phyloP scores from a whole-genome alignment of 2,329 filamentous ascomycete species.

The Ramularia endophylla region DNA sequence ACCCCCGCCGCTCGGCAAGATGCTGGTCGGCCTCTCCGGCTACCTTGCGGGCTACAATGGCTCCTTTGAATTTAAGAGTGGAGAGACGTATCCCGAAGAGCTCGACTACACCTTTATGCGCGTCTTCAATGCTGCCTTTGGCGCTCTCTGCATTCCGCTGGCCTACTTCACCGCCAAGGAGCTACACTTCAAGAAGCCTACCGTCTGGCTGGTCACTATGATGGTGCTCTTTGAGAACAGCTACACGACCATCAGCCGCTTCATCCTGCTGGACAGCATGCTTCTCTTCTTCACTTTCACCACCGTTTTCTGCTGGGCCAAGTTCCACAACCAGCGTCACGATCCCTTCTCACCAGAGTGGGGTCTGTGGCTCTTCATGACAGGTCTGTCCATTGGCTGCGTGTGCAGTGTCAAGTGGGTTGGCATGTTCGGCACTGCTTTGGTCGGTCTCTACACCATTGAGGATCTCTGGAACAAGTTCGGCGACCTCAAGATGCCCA shows the following conservation, averaged over 20 bases:
- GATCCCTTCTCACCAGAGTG: constrained; percentile 85
- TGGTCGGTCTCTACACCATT: constrained; percentile 91
- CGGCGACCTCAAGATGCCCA: constrained; percentile 85
- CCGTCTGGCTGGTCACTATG: constrained; percentile 90
- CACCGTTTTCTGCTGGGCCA: constrained; percentile 94
- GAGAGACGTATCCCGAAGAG: constrained; percentile 88
- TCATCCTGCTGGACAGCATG: constrained; percentile 98
- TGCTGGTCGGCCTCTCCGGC: constrained; percentile 93
- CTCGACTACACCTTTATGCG: constrained; percentile 99
- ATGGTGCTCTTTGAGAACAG: constrained; percentile 99
- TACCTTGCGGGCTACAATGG: constrained; percentile 98
- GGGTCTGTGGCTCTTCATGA: constrained; percentile 92
- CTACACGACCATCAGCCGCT: constrained; percentile 97
- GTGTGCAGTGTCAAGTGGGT: constrained; percentile 99
- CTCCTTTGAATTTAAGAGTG: constrained; percentile 98
- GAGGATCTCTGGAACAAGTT: constrained; percentile 99
- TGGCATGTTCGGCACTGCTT: constrained; percentile 87
- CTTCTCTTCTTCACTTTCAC: constrained; percentile 97
- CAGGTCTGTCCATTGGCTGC: constrained; percentile 91
- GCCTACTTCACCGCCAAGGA: constrained; percentile 94
- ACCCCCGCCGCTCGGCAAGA: constrained; percentile 95
- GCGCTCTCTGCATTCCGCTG: constrained; percentile 83
- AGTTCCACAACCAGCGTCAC: constrained; percentile 83
- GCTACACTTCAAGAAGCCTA: constrained; percentile 75
- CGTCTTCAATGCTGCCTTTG: constrained; percentile 92